Percentiles rank a stretch among this genome's conserved stretches.
Evolutionary conservation across 352 stramenopile species (phyloP).

Genomic region (Phytophthora sansomeana): DNA sequence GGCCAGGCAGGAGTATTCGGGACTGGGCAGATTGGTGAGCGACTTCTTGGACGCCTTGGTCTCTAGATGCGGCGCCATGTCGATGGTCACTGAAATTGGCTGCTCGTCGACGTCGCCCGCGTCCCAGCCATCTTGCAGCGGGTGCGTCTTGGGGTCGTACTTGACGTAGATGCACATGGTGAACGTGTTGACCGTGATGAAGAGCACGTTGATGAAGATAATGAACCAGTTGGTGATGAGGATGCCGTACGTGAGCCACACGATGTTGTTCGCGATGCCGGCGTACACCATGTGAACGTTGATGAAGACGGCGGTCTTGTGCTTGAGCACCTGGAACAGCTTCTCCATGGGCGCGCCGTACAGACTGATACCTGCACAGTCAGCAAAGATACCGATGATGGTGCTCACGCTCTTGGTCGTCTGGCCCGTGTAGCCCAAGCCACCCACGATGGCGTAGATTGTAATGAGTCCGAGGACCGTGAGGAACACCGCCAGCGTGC

Average conservation of each 20-base stretch:
- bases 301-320: constrained; percentile 49
- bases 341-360: constrained; percentile 61
- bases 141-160: constrained; percentile 37
- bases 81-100: constrained; percentile 26
- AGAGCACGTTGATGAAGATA: constrained; percentile 49
- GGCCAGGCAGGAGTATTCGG: constrained; percentile 27
- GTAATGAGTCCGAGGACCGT: constrained; percentile 33
- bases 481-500: constrained; percentile 25
- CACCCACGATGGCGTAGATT: constrained; percentile 47
- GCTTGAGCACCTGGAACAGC: constrained; percentile 50
- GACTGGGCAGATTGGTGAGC: constrained; percentile 27
- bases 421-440: constrained; percentile 42
- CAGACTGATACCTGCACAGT: constrained; percentile 38
- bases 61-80: constrained; percentile 15
- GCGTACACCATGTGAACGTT: constrained; percentile 59
- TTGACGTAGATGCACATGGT: constrained; percentile 39
- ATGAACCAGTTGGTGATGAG: constrained; percentile 46
- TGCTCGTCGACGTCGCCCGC: constrained; percentile 1
- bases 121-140: constrained; percentile 32
- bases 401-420: constrained; percentile 39
- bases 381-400: constrained; percentile 42
- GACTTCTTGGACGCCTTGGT: constrained; percentile 28
- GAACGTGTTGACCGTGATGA: constrained; percentile 38
- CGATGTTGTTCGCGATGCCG: constrained; percentile 52
- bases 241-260: constrained; percentile 59